Percentiles rank a stretch among this genome's conserved stretches.
Evolutionary conservation across 2,329 filamentous ascomycete genomes (phyloP).

Genomic region (Aspergillus intermedius): DNA sequence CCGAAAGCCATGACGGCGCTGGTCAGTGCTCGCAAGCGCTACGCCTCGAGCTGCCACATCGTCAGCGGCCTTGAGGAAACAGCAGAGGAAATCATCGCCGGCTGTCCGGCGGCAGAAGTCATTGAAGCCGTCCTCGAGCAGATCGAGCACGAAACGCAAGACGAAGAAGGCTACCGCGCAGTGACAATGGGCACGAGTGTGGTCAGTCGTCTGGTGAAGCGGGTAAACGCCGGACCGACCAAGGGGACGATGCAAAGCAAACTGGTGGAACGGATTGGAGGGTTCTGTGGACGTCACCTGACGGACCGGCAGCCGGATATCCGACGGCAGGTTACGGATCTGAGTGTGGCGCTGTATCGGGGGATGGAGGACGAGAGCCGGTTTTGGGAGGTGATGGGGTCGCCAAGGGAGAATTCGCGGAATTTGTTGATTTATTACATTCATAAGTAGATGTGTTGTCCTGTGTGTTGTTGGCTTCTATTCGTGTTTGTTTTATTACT

Average conservation of each 20-base stretch:
- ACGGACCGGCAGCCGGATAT: slow-evolving; percentile 31
- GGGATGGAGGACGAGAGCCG: slow-evolving; percentile 21
- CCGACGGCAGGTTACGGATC: slow-evolving; percentile 31
- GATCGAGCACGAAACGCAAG: slow-evolving; percentile 24
- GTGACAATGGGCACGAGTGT: slow-evolving; percentile 31
- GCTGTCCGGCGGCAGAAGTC: slow-evolving; percentile 20
- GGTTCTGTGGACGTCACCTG: slow-evolving; percentile 26
- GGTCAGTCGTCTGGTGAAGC: slow-evolving; percentile 21
- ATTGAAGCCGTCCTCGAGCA: slow-evolving; percentile 30
- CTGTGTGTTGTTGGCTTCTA: not conserved
- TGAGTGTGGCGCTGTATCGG: slow-evolving; percentile 23
- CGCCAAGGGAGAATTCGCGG: slow-evolving; percentile 24
- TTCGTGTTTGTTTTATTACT: slow-evolving; percentile 7
- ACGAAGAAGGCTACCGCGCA: slow-evolving; percentile 25
- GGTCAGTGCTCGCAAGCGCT: slow-evolving; percentile 31
- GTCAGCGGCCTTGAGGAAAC: slow-evolving; percentile 35
- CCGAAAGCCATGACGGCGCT: slow-evolving; percentile 30
- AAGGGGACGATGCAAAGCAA: slow-evolving; percentile 9
- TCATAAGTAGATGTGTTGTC: slow-evolving; percentile 2
- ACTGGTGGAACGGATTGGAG: slow-evolving; percentile 24
- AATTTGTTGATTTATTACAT: slow-evolving; percentile 35
- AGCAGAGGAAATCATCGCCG: slow-evolving; percentile 27
- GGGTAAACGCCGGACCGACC: slow-evolving; percentile 14
- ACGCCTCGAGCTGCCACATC: slow-evolving; percentile 35
- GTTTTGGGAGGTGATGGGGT: slow-evolving; percentile 26